Evolutionary conservation across 1,284 basidiomycete genomes (phyloP).

Genomic region (Cryptococcus neoformans): DNA sequence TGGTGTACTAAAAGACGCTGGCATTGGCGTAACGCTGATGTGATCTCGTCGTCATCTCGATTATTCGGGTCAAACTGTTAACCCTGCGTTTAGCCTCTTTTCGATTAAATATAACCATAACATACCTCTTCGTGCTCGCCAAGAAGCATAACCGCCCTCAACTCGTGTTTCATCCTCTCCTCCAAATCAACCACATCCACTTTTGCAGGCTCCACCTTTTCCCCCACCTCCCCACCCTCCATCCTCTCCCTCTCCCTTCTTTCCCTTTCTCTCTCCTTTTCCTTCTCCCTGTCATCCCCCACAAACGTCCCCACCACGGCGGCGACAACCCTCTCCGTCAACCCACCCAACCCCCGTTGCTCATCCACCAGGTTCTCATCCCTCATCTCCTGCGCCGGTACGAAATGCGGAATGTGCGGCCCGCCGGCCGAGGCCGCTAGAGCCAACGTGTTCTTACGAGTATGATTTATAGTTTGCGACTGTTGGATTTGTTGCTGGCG

Average conservation of each 20-base stretch:
- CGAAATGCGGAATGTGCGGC: constrained; percentile 23
- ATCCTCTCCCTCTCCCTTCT: constrained; percentile 39
- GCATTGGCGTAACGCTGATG: constrained; percentile 80
- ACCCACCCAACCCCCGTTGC: constrained; percentile 36
- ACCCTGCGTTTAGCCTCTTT: not conserved
- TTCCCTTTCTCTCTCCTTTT: constrained; percentile 45
- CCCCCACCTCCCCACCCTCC: constrained; percentile 29
- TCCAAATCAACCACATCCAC: constrained; percentile 56
- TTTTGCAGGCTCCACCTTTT: constrained; percentile 19
- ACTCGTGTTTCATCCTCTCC: constrained; percentile 55
- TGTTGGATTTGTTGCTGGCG: constrained; percentile 17
- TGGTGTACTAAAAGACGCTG: constrained; percentile 78
- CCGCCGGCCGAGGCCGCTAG: not conserved
- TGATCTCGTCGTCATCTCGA: constrained; percentile 88
- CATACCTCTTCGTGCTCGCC: constrained; percentile 53
- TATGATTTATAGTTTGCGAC: not conserved
- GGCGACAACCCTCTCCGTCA: constrained; percentile 60
- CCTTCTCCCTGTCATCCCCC: constrained; percentile 56
- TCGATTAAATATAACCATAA: constrained; percentile 1
- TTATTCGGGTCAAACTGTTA: constrained; percentile 68
- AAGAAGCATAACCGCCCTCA: constrained; percentile 54
- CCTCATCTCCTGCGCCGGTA: constrained; percentile 32
- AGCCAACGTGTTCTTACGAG: not conserved
- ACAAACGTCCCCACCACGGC: constrained; percentile 59
- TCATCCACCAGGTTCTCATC: constrained; percentile 45